Conservation (phyloP, 2,329 filamentous ascomycete genomes). For the Saccharata proteae region DNA sequence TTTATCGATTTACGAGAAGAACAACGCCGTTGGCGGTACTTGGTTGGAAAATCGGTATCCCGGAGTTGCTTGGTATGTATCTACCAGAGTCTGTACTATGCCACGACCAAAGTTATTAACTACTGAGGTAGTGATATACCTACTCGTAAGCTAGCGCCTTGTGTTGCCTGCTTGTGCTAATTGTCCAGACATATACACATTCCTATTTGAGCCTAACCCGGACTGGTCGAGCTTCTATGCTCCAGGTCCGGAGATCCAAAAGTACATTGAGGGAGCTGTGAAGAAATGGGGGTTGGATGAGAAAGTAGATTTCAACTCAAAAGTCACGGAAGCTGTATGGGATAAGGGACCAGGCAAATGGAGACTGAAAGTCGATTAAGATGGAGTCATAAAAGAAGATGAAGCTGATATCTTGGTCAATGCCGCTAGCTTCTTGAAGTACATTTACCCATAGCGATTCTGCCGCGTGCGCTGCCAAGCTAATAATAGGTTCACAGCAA, state of each 20-base stretch:
- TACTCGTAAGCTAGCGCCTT: slow-evolving; percentile 8
- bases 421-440: slow-evolving; percentile 17
- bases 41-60: slow-evolving; percentile 31
- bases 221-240: slow-evolving; percentile 32
- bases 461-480: too few species aligned
- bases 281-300: slow-evolving; percentile 28
- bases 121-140: slow-evolving; percentile 18
- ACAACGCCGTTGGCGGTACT: slow-evolving; percentile 28
- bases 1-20: slow-evolving; percentile 32
- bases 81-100: neutral
- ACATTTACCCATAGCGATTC: neutral
- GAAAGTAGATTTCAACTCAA: slow-evolving; percentile 25
- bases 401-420: slow-evolving; percentile 27
- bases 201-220: slow-evolving; percentile 32
- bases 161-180: neutral
- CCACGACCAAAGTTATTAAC: neutral
- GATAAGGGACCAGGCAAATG: slow-evolving; percentile 24
- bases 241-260: slow-evolving; percentile 27
- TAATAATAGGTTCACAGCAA: slow-evolving; percentile 10
- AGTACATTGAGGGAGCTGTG: slow-evolving; percentile 28
- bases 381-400: slow-evolving; percentile 15
- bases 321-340: slow-evolving; percentile 28
- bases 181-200: slow-evolving; percentile 27
- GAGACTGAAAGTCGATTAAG: slow-evolving; percentile 22
- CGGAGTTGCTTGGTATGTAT: slow-evolving; percentile 22